Conservation (phyloP, 768 basidiomycete species). For the Gymnopilus junonius region DNA sequence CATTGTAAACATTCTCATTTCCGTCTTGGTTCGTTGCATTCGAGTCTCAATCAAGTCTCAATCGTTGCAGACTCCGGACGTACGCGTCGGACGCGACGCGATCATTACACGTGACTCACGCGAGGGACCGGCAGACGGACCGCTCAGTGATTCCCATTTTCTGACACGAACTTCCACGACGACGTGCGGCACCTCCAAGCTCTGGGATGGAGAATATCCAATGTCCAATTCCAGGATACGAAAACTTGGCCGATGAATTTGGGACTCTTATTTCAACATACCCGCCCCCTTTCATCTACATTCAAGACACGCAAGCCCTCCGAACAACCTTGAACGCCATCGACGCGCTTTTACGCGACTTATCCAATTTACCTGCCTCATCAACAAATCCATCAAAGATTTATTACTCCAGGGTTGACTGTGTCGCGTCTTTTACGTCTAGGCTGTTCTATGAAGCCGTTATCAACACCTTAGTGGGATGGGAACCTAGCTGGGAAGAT, state of each 20-base stretch:
- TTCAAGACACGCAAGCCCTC: conserved; percentile 60
- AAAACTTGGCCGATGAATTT: conserved; percentile 35
- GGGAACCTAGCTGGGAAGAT: conserved; percentile 60
- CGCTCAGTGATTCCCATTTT: not conserved
- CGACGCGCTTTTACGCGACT: conserved; percentile 35
- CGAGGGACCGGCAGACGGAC: not conserved
- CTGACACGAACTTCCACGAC: not conserved
- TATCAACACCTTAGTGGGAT: conserved; percentile 61
- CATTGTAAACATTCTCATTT: too few relatives aligned
- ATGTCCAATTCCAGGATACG: conserved; percentile 27
- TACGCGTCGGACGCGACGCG: too few relatives aligned
- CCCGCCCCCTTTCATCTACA: conserved; percentile 70
- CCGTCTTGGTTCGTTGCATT: too few relatives aligned
- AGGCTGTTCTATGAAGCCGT: conserved; percentile 69
- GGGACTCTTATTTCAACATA: conserved; percentile 39
- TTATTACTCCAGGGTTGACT: conserved; percentile 53
- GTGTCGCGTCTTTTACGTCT: conserved; percentile 61
- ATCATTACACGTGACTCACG: not conserved
- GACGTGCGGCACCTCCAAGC: not conserved
- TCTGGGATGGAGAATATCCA: not conserved
- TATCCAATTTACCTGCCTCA: conserved; percentile 20
- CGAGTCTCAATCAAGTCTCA: too few relatives aligned
- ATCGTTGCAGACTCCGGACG: too few relatives aligned
- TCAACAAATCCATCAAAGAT: conserved; percentile 31
- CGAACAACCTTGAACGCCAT: conserved; percentile 51